Base-by-base conservation (phyloP, 2,329 filamentous ascomycete species). In the Fusarium penzigii region DNA sequence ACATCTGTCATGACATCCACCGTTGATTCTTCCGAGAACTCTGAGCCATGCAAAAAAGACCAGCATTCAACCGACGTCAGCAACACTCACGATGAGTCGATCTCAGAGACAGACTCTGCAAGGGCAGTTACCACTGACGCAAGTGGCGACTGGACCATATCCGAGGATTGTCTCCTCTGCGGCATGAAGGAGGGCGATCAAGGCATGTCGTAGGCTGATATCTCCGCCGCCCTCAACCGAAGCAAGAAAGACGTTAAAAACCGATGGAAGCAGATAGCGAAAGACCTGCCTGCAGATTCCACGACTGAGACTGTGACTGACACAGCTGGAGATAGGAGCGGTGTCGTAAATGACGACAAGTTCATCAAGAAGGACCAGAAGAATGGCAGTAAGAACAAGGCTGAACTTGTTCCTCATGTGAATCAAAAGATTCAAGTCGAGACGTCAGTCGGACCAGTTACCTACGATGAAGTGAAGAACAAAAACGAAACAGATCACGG, bases 251-350 rank as follows among this genome's bases (percentile, higher is more conserved):
- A 72, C 3, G 62, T 65, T 32, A 66, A 64, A 49, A 55, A 59
- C 17, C 68, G 70, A 4, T 74, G 69, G 70, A 63, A 66, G 36
- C 42, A 59, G n/a, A 62, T 73, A 62, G n/a, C 56, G 61, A 48
- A 13, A 51, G 3, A 12, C 39, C 12, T n/a, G 39, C 17, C 38
- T 17, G 29, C 29, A 20, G 43, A 3, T 12, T 25, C 20, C 5
- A 11, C 17, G 16, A 46, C 38, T 39, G 44, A 44, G 17, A 49
- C 49, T 3, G 46, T 51, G 20, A 32, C 46, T 2, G 52, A 50
- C 17, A 53, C 43, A 2, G 45, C 29, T 29, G 42, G 46, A 40
- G 46, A 55, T 5, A 44, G 46, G 2, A 25, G 29, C 8, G 46
- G 46, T 8, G 29, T 17, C 10, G 46, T 43, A 2, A 40, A 46